phyloP scores from a whole-genome alignment of 768 basidiomycete species.

The Suillus weaverae region DNA sequence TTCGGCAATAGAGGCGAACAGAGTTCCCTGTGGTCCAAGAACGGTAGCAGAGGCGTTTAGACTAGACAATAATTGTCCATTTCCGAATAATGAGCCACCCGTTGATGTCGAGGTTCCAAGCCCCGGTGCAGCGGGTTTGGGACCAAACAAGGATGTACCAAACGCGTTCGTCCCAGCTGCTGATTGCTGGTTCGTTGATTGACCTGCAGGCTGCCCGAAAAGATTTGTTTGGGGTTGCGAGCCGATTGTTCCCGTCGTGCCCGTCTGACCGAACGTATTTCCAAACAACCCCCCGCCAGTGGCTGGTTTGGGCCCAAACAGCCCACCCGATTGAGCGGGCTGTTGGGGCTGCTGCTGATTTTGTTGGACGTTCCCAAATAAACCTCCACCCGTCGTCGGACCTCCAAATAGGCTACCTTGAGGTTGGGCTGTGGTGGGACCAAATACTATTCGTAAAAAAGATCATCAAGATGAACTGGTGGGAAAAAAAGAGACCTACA shows the following conservation, averaged over 20 bases:
- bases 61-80: constrained; percentile 25
- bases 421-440: constrained; percentile 32
- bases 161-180: constrained; percentile 35
- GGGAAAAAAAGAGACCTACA: constrained; percentile 37
- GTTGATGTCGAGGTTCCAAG: constrained; percentile 46
- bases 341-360: constrained; percentile 42
- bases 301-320: constrained; percentile 32
- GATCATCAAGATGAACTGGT: background rate
- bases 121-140: constrained; percentile 49
- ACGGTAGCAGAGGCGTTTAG: constrained; percentile 43
- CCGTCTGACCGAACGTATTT: constrained; percentile 45
- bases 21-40: constrained; percentile 52
- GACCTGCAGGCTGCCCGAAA: constrained; percentile 55
- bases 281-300: constrained; percentile 46
- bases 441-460: background rate
- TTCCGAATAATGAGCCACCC: constrained; percentile 42
- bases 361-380: constrained; percentile 32
- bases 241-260: constrained; percentile 31
- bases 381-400: constrained; percentile 33
- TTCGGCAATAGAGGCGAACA: constrained; percentile 88
- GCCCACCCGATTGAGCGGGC: constrained; percentile 26
- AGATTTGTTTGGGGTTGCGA: constrained; percentile 35
- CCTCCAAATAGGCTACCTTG: constrained; percentile 20
- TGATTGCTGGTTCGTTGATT: constrained; percentile 40
- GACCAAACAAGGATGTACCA: constrained; percentile 48